phyloP scores from a whole-genome alignment of 1,284 basidiomycete species.

The Ustilago nuda region DNA sequence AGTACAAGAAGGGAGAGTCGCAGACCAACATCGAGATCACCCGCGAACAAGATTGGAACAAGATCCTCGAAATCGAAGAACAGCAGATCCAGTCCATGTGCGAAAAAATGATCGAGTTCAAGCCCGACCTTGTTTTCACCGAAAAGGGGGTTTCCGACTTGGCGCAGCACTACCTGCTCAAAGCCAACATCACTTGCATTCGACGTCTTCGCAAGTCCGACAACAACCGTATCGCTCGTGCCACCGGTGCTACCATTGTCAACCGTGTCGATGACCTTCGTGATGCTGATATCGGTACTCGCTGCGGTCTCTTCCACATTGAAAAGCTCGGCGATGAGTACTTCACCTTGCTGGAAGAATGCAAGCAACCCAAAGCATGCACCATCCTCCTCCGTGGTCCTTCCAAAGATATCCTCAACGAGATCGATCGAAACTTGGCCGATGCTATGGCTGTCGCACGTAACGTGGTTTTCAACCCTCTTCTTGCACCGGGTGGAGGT shows the following conservation, averaged over 20 bases:
- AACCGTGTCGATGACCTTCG: slow-evolving; percentile 95
- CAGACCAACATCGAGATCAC: slow-evolving; percentile 99
- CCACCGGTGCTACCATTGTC: slow-evolving; percentile 94
- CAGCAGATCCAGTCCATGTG: slow-evolving; percentile 94
- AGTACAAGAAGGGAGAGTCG: slow-evolving; percentile 99
- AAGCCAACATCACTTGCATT: slow-evolving; percentile 89
- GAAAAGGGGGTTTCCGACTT: slow-evolving; percentile 96
- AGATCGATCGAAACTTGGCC: slow-evolving; percentile 95
- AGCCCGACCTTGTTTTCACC: slow-evolving; percentile 93
- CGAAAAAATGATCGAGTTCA: slow-evolving; percentile 88
- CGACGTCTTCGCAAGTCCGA: slow-evolving; percentile 97
- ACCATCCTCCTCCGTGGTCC: slow-evolving; percentile 98
- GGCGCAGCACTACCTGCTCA: slow-evolving; percentile 91
- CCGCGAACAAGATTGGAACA: slow-evolving; percentile 92
- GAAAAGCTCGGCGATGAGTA: slow-evolving; percentile 98
- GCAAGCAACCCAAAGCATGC: slow-evolving; percentile 93
- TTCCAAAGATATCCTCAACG: slow-evolving; percentile 97
- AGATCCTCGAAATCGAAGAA: slow-evolving; percentile 94
- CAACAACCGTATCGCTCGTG: slow-evolving; percentile 97
- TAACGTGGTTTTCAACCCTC: slow-evolving; percentile 95
- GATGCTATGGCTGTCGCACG: slow-evolving; percentile 98
- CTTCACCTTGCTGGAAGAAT: slow-evolving; percentile 95
- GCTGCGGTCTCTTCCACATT: slow-evolving; percentile 93
- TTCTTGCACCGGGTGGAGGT: slow-evolving; percentile 90
- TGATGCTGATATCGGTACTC: slow-evolving; percentile 88